Percentiles rank a stretch among this genome's conserved stretches.
Conservation (phyloP, 2,329 filamentous ascomycete species). For the Lasiodiplodia gonubiensis region DNA sequence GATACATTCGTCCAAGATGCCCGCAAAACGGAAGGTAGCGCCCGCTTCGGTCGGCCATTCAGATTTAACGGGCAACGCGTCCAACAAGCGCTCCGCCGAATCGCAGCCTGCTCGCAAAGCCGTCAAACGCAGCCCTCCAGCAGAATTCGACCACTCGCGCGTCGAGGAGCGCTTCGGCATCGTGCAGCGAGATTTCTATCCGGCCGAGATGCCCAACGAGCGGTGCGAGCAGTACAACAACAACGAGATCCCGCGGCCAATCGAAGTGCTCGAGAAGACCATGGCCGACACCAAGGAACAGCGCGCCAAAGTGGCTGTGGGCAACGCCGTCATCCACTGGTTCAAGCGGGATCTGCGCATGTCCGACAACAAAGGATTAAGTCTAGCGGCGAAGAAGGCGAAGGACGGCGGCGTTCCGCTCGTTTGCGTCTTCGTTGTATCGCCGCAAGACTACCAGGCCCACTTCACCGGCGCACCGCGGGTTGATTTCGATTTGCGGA, state of each 20-base stretch:
- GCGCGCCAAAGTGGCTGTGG: constrained; percentile 60
- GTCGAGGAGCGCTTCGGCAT: constrained; percentile 47
- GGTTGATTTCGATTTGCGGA: constrained; percentile 82
- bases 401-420: constrained; percentile 72
- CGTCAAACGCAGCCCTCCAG: constrained; percentile 25
- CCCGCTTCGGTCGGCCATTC: constrained; percentile 39
- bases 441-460: constrained; percentile 82
- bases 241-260: constrained; percentile 73
- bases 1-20: constrained; percentile 34
- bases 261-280: constrained; percentile 68
- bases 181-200: constrained; percentile 72
- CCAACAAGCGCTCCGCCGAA: constrained; percentile 46
- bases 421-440: constrained; percentile 78
- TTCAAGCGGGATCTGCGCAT: constrained; percentile 83
- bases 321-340: constrained; percentile 80
- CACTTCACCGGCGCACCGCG: constrained; percentile 75
- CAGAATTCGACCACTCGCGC: constrained; percentile 43
- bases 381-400: constrained; percentile 69
- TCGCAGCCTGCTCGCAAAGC: constrained; percentile 40
- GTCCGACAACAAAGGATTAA: constrained; percentile 74
- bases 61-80: constrained; percentile 40
- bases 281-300: constrained; percentile 64
- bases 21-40: constrained; percentile 41
- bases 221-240: constrained; percentile 76
- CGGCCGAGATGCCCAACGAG: constrained; percentile 81